phyloP scores from a whole-genome alignment of 1,284 basidiomycete genomes.

The Cystobasidium sp. region DNA sequence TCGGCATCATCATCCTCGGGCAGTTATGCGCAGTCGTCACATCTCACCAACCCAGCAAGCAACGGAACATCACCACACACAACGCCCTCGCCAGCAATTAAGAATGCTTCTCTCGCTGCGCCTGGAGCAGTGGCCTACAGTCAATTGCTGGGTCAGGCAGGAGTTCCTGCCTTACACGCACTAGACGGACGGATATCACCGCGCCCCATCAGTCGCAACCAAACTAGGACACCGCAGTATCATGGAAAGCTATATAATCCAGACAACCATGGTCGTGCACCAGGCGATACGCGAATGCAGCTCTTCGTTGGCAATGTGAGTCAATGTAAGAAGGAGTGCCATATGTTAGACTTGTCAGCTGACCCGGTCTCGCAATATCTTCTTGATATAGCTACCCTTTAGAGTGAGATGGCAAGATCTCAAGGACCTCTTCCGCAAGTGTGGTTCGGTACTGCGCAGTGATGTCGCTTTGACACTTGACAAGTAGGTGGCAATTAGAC shows the following conservation, averaged over 20 bases:
- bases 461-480: constrained; percentile 66
- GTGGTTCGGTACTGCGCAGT: constrained; percentile 89
- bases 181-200: constrained; percentile 12
- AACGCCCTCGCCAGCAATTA: not conserved
- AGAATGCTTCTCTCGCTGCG: constrained; percentile 9
- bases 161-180: not conserved
- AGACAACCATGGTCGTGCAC: not conserved
- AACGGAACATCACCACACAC: not conserved
- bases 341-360: not conserved
- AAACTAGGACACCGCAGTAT: constrained; percentile 1
- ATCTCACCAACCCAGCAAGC: not conserved
- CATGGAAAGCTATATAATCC: not conserved
- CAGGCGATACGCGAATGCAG: constrained; percentile 30
- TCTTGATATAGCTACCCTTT: constrained; percentile 73
- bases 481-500: constrained; percentile 29
- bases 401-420: constrained; percentile 98
- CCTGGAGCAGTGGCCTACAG: constrained; percentile 1
- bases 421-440: constrained; percentile 92
- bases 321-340: not conserved
- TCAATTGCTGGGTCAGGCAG: not conserved
- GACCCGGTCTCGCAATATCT: not conserved
- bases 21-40: not conserved
- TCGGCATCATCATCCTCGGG: not conserved
- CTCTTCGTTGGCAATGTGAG: constrained; percentile 43
- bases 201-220: constrained; percentile 33